phyloP scores from a whole-genome alignment of 495 filamentous ascomycete genomes.

The Aspergillus sparsus region DNA sequence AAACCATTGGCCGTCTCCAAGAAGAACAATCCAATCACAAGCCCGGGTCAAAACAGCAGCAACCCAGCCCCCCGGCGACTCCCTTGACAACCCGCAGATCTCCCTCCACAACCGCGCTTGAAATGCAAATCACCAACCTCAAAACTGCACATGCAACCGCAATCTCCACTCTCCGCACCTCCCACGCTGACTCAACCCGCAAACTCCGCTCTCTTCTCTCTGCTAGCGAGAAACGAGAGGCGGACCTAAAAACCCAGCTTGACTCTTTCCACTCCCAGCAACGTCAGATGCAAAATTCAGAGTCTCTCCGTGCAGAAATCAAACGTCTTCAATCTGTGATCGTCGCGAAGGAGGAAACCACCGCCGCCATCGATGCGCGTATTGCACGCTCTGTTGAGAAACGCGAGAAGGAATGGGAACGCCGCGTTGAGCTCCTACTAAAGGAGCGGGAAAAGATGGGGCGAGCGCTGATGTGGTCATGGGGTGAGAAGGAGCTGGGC shows the following conservation, averaged over 20 bases:
- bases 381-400: slow-evolving; percentile 49
- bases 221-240: slow-evolving; percentile 46
- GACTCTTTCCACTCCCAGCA: slow-evolving; percentile 29
- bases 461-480: slow-evolving; percentile 49
- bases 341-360: slow-evolving; percentile 44
- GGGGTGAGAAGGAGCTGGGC: slow-evolving; percentile 51
- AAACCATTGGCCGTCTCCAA: slow-evolving; percentile 84
- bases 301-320: slow-evolving; percentile 37
- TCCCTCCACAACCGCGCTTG: slow-evolving; percentile 25
- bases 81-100: slow-evolving; percentile 29
- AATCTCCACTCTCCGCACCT: slow-evolving; percentile 42
- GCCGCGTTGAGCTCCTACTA: slow-evolving; percentile 53
- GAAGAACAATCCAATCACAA: slow-evolving; percentile 64
- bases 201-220: slow-evolving; percentile 43
- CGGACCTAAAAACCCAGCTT: slow-evolving; percentile 43
- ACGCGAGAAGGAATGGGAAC: slow-evolving; percentile 54
- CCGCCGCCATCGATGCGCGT: slow-evolving; percentile 41
- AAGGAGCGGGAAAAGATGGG: slow-evolving; percentile 58
- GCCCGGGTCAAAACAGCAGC: slow-evolving; percentile 1
- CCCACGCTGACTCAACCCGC: slow-evolving; percentile 46
- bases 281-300: slow-evolving; percentile 12
- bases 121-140: slow-evolving; percentile 43
- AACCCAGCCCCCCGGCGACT: slow-evolving; percentile 34
- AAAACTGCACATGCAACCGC: slow-evolving; percentile 41
- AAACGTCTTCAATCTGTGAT: slow-evolving; percentile 38